Evolutionary conservation across 2,329 filamentous ascomycete genomes (phyloP).

Genomic region (Trematosphaeria pertusa): DNA sequence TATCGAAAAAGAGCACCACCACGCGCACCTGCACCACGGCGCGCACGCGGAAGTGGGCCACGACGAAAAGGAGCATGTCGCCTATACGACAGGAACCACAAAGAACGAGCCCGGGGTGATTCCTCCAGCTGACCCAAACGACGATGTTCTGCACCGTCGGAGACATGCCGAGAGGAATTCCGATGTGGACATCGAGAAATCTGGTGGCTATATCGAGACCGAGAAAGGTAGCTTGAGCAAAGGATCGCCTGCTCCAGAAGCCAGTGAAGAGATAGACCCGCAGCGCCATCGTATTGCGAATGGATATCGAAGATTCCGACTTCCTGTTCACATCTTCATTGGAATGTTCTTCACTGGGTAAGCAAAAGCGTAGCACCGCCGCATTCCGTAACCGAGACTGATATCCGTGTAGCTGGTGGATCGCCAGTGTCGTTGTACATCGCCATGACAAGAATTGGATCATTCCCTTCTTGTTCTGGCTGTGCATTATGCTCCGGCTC

Average conservation of each 20-base stretch:
- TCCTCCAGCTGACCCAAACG: slow-evolving; percentile 44
- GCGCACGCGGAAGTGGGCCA: slow-evolving; percentile 34
- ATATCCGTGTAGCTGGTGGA: slow-evolving; percentile 68
- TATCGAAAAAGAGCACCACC: slow-evolving; percentile 46
- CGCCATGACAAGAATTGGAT: slow-evolving; percentile 79
- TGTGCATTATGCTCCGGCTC: slow-evolving; percentile 75
- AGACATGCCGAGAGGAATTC: slow-evolving; percentile 32
- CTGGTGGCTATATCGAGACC: slow-evolving; percentile 43
- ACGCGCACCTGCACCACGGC: slow-evolving; percentile 48
- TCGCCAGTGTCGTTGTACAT: slow-evolving; percentile 75
- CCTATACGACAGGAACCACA: slow-evolving; percentile 47
- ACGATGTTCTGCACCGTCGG: slow-evolving; percentile 50
- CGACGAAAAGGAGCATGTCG: slow-evolving; percentile 30
- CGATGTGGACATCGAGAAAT: slow-evolving; percentile 43
- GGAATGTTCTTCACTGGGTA: slow-evolving; percentile 62
- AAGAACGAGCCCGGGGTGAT: slow-evolving; percentile 40
- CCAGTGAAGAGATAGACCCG: slow-evolving; percentile 35
- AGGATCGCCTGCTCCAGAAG: slow-evolving; percentile 23
- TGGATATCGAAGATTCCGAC: slow-evolving; percentile 49
- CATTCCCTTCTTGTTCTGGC: slow-evolving; percentile 82
- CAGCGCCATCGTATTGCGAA: slow-evolving; percentile 42
- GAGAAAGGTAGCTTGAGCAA: slow-evolving; percentile 53
- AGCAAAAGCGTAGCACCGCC: slow-evolving; percentile 15
- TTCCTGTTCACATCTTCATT: slow-evolving; percentile 51
- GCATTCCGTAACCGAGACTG: slow-evolving; percentile 17